Evolutionary conservation across 768 basidiomycete genomes (phyloP).

Genomic region (Amanita exitialis): DNA sequence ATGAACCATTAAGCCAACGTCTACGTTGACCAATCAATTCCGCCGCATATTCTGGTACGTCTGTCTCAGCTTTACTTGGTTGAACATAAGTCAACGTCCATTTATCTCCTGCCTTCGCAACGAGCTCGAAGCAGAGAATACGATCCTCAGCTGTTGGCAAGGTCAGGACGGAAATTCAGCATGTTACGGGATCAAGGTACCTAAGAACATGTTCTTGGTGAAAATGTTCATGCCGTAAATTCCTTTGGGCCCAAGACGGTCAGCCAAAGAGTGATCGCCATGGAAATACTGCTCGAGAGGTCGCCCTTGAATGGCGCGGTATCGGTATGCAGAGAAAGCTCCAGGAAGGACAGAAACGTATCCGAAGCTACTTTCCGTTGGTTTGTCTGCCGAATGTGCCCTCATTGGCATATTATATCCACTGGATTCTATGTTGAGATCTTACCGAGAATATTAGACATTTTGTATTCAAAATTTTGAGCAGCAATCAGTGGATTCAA

Average conservation of each 20-base stretch:
- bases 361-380: constrained; percentile 90
- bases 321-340: constrained; percentile 96
- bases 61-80: constrained; percentile 91
- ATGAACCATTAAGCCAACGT: constrained; percentile 95
- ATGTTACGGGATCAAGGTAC: constrained; percentile 13
- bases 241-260: constrained; percentile 87
- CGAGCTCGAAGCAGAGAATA: constrained; percentile 95
- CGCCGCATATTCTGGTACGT: constrained; percentile 87
- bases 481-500: constrained; percentile 90
- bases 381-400: constrained; percentile 52
- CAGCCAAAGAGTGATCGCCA: constrained; percentile 83
- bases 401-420: background rate
- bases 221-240: constrained; percentile 97
- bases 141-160: constrained; percentile 69
- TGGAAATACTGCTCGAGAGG: constrained; percentile 84
- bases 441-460: constrained; percentile 89
- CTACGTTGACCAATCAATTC: constrained; percentile 94
- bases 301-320: constrained; percentile 80
- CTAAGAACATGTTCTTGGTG: constrained; percentile 75
- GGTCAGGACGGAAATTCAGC: background rate
- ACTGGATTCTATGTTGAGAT: background rate
- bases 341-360: constrained; percentile 94
- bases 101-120: constrained; percentile 76
- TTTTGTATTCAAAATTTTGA: constrained; percentile 97
- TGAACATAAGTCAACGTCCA: constrained; percentile 93